A percentile compares a stretch with the other conserved stretches of the same genome.
These are phyloP conservation scores for Cordyceps tenuipes DNA, from an alignment of 2,329 filamentous ascomycete species.

Conservation along the genomic window DNA sequence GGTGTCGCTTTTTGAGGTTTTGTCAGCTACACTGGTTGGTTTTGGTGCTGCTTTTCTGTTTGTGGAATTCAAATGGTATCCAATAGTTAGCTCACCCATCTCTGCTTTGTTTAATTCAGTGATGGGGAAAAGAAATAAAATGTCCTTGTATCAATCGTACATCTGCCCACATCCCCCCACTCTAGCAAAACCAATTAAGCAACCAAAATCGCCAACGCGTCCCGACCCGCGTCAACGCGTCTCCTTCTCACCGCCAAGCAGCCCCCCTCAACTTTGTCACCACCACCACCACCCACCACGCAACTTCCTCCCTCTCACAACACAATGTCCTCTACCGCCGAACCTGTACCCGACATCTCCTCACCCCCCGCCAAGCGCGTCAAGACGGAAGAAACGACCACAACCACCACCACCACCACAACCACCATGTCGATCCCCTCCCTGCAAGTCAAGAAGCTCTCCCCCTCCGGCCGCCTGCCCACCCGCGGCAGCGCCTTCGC, in stretches of 20 bases:
- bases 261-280: not conserved
- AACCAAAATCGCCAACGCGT: not conserved
- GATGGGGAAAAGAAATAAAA: too few relatives aligned
- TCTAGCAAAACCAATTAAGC: not conserved
- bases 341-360: slow-evolving; percentile 33
- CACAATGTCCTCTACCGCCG: slow-evolving; percentile 6
- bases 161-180: too few relatives aligned
- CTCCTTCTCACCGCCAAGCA: not conserved
- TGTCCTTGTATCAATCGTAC: too few relatives aligned
- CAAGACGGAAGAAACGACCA: slow-evolving; percentile 46
- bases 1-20: not conserved
- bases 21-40: not conserved
- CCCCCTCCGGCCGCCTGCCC: slow-evolving; percentile 67
- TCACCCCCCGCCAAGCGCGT: slow-evolving; percentile 75
- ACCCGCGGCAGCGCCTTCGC: slow-evolving; percentile 84
- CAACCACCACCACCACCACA: slow-evolving; percentile 20
- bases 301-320: not conserved
- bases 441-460: slow-evolving; percentile 82
- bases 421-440: slow-evolving; percentile 39
- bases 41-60: too few relatives aligned
- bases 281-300: not conserved
- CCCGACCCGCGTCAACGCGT: slow-evolving; percentile 7
- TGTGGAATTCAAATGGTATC: too few relatives aligned
- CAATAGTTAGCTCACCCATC: too few relatives aligned
- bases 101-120: too few relatives aligned